Conservation (phyloP, 2,329 filamentous ascomycete genomes). For the Neopestalotiopsis rosae region DNA sequence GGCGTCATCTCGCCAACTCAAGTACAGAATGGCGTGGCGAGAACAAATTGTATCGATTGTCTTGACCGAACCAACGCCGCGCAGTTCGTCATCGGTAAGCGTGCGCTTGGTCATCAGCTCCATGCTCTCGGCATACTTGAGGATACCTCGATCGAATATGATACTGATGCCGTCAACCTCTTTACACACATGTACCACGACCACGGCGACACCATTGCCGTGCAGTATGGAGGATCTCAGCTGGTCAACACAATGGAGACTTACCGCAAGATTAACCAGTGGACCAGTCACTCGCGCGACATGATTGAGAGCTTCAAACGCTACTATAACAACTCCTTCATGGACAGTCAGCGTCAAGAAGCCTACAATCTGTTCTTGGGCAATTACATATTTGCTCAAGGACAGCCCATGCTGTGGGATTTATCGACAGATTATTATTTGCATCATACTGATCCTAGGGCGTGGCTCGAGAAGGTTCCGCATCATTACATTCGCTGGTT, state of each 20-base stretch:
- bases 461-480: conserved; percentile 66
- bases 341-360: conserved; percentile 97
- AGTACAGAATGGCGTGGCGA: conserved; percentile 89
- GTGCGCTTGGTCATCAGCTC: conserved; percentile 88
- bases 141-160: conserved; percentile 81
- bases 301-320: conserved; percentile 99
- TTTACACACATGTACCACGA: conserved; percentile 99
- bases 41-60: conserved; percentile 98
- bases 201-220: conserved; percentile 95
- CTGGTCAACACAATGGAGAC: conserved; percentile 99
- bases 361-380: conserved; percentile 97
- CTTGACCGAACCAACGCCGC: conserved; percentile 96
- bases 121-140: conserved; percentile 89
- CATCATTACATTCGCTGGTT: conserved; percentile 91
- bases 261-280: conserved; percentile 98
- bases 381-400: conserved; percentile 88
- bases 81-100: conserved; percentile 96
- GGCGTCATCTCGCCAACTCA: conserved; percentile 66
- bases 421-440: conserved; percentile 94
- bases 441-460: conserved; percentile 83
- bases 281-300: conserved; percentile 95
- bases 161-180: conserved; percentile 93
- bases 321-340: conserved; percentile 98
- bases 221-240: conserved; percentile 97
- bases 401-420: conserved; percentile 97